Base-by-base conservation (phyloP, 352 stramenopile species). In the Globisporangium nagaii region DNA sequence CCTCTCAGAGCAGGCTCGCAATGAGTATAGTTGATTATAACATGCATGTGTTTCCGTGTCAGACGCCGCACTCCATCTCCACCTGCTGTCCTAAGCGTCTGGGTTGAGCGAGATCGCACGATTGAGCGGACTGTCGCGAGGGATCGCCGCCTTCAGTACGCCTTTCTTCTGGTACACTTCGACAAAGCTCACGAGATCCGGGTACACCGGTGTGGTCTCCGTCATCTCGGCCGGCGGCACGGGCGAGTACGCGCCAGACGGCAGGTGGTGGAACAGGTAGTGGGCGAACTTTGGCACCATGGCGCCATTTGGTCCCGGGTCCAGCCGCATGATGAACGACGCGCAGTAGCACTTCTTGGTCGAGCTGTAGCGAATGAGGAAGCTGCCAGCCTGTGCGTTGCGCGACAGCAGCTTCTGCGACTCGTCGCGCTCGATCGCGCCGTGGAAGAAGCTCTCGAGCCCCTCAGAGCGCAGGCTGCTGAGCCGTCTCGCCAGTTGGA, bases 391-490 rank as follows among this genome's bases (percentile, higher is more conserved):
- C 3, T 65, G 69, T 3, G 31, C 42, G 13, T 65, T 65, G 1
- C 45, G 30, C 17, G 60, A 8, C 27, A 90, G 46, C 45, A 90
- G 63, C 34, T 71, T 50, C 34, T 88, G 71, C 1, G 78, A 62
- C 19, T 57, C 65, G 17, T 75, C 72, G 13, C 80, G 80, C 1
- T 79, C 70, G 24, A 90, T 88, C 25, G 86, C 76, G 9, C 80
- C 80, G 40, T 90, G 80, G 66, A 83, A 90, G 62, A 90, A 90
- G 25, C 73, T 86, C 58, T 83, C 75, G 45, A 90, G 63, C 1
- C 80, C 80, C 56, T 84, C 68, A 1, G 66, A 57, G 2, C 78
- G 80, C 35, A 90, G 59, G 11, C 70, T 70, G 13, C 81, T 45
- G 22, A 90, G 68, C 4, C 74, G 68, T 9, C 78, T 59, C 11